A percentile compares a stretch with the other conserved stretches of the same genome.
phyloP scores from a whole-genome alignment of 768 basidiomycete genomes.

The Collybia sordida region DNA sequence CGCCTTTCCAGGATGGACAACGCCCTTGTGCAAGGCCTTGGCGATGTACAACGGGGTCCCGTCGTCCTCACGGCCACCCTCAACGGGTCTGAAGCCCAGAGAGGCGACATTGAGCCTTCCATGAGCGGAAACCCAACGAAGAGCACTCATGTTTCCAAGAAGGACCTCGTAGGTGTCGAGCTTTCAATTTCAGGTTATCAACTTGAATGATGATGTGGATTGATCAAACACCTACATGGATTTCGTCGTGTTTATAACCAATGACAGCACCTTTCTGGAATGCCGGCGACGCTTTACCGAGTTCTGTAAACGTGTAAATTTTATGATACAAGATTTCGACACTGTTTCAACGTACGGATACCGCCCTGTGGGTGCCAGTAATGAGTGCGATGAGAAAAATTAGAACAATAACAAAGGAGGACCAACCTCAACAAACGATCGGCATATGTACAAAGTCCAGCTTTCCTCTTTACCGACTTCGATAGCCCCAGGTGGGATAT shows the following conservation, averaged over 20 bases:
- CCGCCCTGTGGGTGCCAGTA: conserved; percentile 40
- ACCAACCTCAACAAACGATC: conserved; percentile 58
- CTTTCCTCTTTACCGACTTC: conserved; percentile 54
- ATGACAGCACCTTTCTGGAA: conserved; percentile 65
- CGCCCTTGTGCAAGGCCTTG: conserved; percentile 51
- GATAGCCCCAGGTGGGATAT: conserved; percentile 60
- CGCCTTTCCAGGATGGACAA: conserved; percentile 65
- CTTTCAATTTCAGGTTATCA: conserved; percentile 31
- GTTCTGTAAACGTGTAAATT: conserved; percentile 35
- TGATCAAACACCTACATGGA: conserved; percentile 42
- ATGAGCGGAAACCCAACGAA: conserved; percentile 55
- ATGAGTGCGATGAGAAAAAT: background rate
- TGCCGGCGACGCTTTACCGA: conserved; percentile 61
- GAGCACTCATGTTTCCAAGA: conserved; percentile 54
- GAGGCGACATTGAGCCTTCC: conserved; percentile 43
- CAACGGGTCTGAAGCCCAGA: conserved; percentile 55
- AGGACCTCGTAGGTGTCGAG: conserved; percentile 66
- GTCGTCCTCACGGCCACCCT: conserved; percentile 65
- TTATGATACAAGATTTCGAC: conserved; percentile 33
- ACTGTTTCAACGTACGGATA: conserved; percentile 46
- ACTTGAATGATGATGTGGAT: background rate
- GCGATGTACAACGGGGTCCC: conserved; percentile 63
- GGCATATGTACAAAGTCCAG: conserved; percentile 54
- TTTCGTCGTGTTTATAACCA: conserved; percentile 58
- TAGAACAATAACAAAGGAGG: background rate